A percentile compares a stretch with the other conserved stretches of the same genome.
These are phyloP conservation scores for Rhazya stricta DNA, from an alignment of 257 asterid species.

Conservation along the genomic window DNA sequence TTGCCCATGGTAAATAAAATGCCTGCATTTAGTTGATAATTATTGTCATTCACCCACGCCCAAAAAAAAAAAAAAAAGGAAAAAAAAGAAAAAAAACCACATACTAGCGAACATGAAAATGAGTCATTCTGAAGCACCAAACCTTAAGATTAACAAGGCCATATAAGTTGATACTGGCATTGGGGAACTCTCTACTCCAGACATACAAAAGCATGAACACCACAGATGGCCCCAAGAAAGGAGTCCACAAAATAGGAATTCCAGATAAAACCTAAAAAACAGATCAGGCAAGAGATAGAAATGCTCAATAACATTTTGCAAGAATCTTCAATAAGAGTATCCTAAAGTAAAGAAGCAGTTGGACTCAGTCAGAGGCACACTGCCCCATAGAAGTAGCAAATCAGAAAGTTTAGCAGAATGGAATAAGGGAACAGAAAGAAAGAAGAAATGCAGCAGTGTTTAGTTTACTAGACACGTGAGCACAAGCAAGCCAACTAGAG, in stretches of 20 bases:
- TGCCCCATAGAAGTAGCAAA: not conserved
- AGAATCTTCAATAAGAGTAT: not conserved
- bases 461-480: not conserved
- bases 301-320: not conserved
- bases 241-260: constrained; percentile 62
- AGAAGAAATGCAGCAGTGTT: not conserved
- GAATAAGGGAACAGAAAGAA: not conserved
- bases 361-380: not conserved
- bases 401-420: constrained; percentile 1
- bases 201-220: constrained; percentile 95
- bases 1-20: constrained; percentile 98
- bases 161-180: constrained; percentile 68
- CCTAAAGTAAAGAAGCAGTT: not conserved
- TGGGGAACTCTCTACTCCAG: constrained; percentile 97
- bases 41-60: constrained; percentile 9
- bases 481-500: not conserved
- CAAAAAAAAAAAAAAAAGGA: too few species aligned
- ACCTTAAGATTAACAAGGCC: constrained; percentile 92
- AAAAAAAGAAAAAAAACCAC: too few species aligned
- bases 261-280: constrained; percentile 62
- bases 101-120: not conserved
- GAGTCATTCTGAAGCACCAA: constrained; percentile 16
- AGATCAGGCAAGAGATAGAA: constrained; percentile 6
- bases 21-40: constrained; percentile 47
- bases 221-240: constrained; percentile 70